A percentile compares a stretch with the other conserved stretches of the same genome.
phyloP scores from a whole-genome alignment of 192 early-diverging fungal genomes.

The Backusella parvicylindrica region DNA sequence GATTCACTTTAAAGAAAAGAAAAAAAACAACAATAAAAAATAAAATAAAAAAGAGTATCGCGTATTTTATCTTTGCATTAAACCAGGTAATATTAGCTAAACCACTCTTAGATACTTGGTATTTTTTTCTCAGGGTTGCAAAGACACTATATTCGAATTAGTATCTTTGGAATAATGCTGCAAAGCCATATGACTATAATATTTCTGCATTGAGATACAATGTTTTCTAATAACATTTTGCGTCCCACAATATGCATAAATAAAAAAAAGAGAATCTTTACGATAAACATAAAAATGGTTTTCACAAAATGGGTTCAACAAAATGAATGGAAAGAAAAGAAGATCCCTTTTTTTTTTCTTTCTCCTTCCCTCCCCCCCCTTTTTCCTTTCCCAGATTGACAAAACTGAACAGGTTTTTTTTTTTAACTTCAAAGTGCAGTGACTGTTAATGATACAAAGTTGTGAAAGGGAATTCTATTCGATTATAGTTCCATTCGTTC shows the following conservation, averaged over 20 bases:
- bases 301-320: background rate
- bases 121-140: background rate
- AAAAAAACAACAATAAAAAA: no score
- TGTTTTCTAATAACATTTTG: no score
- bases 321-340: background rate
- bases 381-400: background rate
- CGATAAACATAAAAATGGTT: background rate
- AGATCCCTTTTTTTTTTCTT: background rate
- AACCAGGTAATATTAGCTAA: background rate
- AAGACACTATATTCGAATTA: background rate
- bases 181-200: background rate
- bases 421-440: background rate
- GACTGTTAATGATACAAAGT: background rate
- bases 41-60: no score
- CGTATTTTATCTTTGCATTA: background rate
- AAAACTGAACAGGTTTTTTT: background rate
- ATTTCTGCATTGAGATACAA: no score
- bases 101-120: background rate
- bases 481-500: no score
- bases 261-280: background rate
- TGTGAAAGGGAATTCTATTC: background rate
- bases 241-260: no score
- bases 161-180: background rate
- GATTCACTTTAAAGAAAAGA: no score
- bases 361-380: background rate